Conservation (phyloP, 1,139 yeast species). For the Geotrichum histeridarum region DNA sequence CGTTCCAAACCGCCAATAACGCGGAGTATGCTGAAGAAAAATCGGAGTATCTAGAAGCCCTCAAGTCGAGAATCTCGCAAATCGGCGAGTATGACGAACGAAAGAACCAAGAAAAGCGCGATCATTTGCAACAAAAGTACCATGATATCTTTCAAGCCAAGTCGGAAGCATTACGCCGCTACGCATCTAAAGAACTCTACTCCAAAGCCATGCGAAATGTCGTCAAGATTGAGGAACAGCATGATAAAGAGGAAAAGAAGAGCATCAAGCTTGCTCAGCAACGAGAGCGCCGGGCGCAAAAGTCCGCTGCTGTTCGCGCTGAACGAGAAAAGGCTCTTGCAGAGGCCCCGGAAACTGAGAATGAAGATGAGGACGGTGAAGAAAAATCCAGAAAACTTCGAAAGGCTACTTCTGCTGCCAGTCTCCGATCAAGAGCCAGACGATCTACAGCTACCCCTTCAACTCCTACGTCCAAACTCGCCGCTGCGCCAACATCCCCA, state of each 20-base stretch:
- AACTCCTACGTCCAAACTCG: not conserved
- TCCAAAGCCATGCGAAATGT: slow-evolving; percentile 29
- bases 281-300: slow-evolving; percentile 15
- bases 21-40: slow-evolving; percentile 25
- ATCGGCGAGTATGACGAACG: slow-evolving; percentile 19
- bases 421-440: not conserved
- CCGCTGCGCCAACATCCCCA: not conserved
- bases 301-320: slow-evolving; percentile 18
- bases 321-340: not conserved
- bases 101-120: slow-evolving; percentile 20
- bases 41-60: slow-evolving; percentile 22
- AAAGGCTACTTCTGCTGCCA: not conserved
- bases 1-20: slow-evolving; percentile 22
- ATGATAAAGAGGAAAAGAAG: slow-evolving; percentile 22
- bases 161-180: slow-evolving; percentile 24
- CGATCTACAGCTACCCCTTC: not conserved
- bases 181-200: slow-evolving; percentile 27
- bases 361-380: slow-evolving; percentile 21
- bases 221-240: slow-evolving; percentile 22
- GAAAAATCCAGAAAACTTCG: slow-evolving; percentile 8
- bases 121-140: slow-evolving; percentile 20
- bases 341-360: slow-evolving; percentile 4
- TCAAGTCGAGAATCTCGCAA: slow-evolving; percentile 21
- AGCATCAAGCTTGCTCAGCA: slow-evolving; percentile 14
- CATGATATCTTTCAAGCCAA: slow-evolving; percentile 21